Percentiles rank a stretch among this genome's conserved stretches.
phyloP scores from a whole-genome alignment of 1,284 basidiomycete species.

The Malassezia sympodialis region DNA sequence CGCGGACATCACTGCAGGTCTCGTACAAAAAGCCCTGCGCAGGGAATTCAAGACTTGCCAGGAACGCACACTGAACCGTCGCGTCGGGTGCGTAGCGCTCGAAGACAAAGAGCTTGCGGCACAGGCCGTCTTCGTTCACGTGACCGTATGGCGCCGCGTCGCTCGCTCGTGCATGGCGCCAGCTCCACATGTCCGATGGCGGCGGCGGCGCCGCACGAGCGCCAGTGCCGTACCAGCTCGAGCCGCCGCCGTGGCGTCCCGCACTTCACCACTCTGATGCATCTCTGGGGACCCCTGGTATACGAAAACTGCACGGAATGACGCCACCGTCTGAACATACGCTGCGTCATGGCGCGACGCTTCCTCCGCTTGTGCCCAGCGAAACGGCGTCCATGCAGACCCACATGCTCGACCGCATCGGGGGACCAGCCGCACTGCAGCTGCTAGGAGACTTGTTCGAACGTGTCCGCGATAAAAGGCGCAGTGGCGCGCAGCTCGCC shows the following conservation, averaged over 20 bases:
- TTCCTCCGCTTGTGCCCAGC: conserved; percentile 49
- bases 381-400: conserved; percentile 56
- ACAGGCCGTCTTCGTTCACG: not conserved
- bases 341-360: conserved; percentile 67
- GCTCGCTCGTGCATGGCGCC: not conserved
- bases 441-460: conserved; percentile 26
- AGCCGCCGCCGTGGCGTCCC: conserved; percentile 35
- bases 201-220: conserved; percentile 1
- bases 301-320: conserved; percentile 76
- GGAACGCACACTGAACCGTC: conserved; percentile 1
- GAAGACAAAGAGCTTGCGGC: not conserved
- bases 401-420: conserved; percentile 52
- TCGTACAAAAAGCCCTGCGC: not conserved
- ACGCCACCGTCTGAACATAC: conserved; percentile 63
- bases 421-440: conserved; percentile 23
- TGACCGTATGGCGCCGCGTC: not conserved
- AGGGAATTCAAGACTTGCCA: not conserved
- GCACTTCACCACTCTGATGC: conserved; percentile 25
- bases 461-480: conserved; percentile 21
- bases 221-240: conserved; percentile 22
- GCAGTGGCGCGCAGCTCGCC: conserved; percentile 16
- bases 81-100: not conserved
- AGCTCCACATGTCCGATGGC: not conserved
- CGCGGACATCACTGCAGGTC: conserved; percentile 18
- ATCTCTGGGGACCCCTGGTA: conserved; percentile 54